Conservation (phyloP, 1,284 basidiomycete species). For the Sporisorium iseilematis-ciliati region DNA sequence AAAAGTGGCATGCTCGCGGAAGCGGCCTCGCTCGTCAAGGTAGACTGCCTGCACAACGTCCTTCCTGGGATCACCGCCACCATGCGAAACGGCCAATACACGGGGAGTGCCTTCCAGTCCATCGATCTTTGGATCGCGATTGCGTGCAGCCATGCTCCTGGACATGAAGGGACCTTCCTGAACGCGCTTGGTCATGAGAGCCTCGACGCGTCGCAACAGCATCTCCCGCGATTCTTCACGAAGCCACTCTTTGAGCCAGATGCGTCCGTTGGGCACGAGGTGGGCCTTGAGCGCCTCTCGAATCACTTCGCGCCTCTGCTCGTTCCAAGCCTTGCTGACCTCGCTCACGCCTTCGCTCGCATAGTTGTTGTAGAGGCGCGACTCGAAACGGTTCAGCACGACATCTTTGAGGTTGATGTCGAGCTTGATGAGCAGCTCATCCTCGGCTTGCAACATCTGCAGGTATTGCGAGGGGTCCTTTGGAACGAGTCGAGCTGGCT, state of each 20-base stretch:
- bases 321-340: conserved; percentile 91
- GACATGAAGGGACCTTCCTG: conserved; percentile 79
- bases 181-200: conserved; percentile 67
- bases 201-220: conserved; percentile 60
- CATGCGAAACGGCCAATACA: conserved; percentile 93
- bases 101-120: conserved; percentile 80
- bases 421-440: conserved; percentile 85
- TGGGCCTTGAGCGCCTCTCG: conserved; percentile 82
- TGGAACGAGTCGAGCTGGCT: conserved; percentile 80
- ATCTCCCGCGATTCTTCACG: conserved; percentile 88
- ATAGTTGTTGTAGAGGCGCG: conserved; percentile 80
- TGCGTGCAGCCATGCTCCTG: conserved; percentile 60
- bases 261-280: conserved; percentile 82
- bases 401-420: conserved; percentile 75
- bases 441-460: conserved; percentile 90
- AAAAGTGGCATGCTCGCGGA: conserved; percentile 87
- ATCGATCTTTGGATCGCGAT: conserved; percentile 70
- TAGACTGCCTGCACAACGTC: conserved; percentile 88
- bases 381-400: conserved; percentile 55
- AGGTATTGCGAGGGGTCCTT: conserved; percentile 79
- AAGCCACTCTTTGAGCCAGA: conserved; percentile 90
- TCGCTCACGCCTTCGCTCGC: conserved; percentile 87
- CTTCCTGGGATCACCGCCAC: conserved; percentile 89
- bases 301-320: conserved; percentile 82
- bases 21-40: conserved; percentile 86